Evolutionary conservation across 164 flowering plant genomes (phyloP), one percentile per base, ranked within the genome.

Genomic region (Amborella trichopoda): DNA sequence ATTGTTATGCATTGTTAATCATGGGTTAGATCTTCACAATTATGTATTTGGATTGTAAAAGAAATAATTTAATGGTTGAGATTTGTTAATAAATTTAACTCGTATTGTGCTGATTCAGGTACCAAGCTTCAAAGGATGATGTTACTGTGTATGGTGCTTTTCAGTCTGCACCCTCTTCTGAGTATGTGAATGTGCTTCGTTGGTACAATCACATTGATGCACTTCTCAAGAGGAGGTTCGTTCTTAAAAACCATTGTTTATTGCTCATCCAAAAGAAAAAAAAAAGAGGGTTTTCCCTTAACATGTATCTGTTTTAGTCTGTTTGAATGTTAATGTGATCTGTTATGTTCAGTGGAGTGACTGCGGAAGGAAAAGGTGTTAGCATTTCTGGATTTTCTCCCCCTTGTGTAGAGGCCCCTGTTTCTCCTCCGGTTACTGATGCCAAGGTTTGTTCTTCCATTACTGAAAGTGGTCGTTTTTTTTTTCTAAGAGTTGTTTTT

Each of bases 111-210:
- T 41, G 40, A 17, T 6, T 40, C 60, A 87, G 90, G 33, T 83
- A 77, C 61, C 94, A 78, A 52, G 94, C 96, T 45, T 91, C 99
- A 4, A 84, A 81, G 72, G 95, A 93, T 67, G 98, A 91, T 54
- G 34, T 87, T 19, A 70, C 73, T 19, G 83, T 91, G 38, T 58
- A 66, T 64, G 58, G 78, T 4, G 83, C 95, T 32, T 57, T 91
- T 22, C 24, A 80, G 2, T 51, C 56, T 13, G 61, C 74, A 26
- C 94, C 88, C 27, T 60, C 82, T 4, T 40, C 83, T 1, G 63
- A 70, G 16, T 84, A 61, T 48, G 77, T 80, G 24, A 93, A 93
- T 68, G 82, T 64, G 6, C 71, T 61, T 18, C 58, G 95, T 43
- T 88, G 99, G 99, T 93, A 59, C 66, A 62, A 69, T 34, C 95